A percentile compares a stretch with the other conserved stretches of the same genome.
Conservation (phyloP, 169 alveolate genomes). For the Plasmodium sp. region DNA sequence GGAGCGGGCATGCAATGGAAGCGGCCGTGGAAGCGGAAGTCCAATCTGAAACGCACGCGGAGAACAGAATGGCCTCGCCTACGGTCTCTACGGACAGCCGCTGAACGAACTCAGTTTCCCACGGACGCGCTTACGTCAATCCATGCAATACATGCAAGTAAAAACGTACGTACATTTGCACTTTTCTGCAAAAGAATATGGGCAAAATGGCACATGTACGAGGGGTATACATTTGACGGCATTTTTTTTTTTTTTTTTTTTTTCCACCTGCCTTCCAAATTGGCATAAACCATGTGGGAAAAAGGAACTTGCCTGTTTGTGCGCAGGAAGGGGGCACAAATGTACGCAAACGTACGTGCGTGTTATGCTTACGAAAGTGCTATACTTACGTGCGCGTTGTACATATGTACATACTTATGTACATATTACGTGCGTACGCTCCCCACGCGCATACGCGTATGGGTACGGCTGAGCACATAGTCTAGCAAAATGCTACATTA, state of each 20-base stretch:
- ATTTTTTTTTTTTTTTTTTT: neutral
- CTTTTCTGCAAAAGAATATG: neutral
- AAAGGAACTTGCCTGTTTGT: neutral
- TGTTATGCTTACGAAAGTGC: neutral
- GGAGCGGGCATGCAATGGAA: too few relatives aligned
- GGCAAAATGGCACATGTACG: neutral
- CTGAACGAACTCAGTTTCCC: neutral
- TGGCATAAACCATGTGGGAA: neutral
- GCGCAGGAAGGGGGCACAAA: neutral
- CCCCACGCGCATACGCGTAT: neutral
- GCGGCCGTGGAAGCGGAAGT: too few relatives aligned
- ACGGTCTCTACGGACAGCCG: neutral
- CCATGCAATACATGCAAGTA: neutral
- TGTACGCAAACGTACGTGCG: neutral
- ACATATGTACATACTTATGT: neutral
- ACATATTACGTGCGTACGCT: neutral
- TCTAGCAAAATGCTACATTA: slow-evolving; percentile 1
- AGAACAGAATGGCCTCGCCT: neutral
- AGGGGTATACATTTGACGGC: neutral
- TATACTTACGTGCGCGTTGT: neutral
- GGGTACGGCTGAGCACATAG: neutral
- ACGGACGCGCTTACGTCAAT: neutral
- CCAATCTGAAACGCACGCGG: too few relatives aligned
- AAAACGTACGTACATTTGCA: neutral
- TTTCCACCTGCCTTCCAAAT: neutral